phyloP scores from a whole-genome alignment of 139 green algal genomes.

The Diplosphaera chodatii region DNA sequence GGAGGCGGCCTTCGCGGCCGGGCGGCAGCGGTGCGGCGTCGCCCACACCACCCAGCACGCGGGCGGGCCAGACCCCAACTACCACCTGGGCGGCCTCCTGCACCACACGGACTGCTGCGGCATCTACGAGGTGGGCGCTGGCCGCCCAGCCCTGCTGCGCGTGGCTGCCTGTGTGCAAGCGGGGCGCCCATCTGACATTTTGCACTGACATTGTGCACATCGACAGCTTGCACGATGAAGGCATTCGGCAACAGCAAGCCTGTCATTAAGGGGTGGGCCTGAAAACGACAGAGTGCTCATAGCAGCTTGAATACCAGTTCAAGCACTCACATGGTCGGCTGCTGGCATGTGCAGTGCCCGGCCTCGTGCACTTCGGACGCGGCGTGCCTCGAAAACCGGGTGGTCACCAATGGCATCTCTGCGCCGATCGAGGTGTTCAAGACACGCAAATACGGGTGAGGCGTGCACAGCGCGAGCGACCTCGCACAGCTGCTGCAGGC shows the following conservation, averaged over 20 bases:
- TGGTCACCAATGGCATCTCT: slow-evolving; percentile 32
- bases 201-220: neutral
- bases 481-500: too few relatives aligned
- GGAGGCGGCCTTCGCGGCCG: neutral
- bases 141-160: neutral
- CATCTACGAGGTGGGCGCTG: slow-evolving; percentile 23
- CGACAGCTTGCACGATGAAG: too few relatives aligned
- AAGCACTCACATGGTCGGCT: neutral
- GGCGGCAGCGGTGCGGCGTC: slow-evolving; percentile 13
- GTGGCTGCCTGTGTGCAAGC: neutral
- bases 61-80: too few relatives aligned
- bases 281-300: too few relatives aligned
- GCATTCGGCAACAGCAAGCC: too few relatives aligned
- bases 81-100: slow-evolving; percentile 18
- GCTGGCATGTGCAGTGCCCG: slow-evolving; percentile 13
- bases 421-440: slow-evolving; percentile 64
- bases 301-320: neutral
- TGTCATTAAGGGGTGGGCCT: too few relatives aligned
- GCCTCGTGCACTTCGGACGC: neutral
- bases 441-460: slow-evolving; percentile 39
- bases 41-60: too few relatives aligned
- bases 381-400: slow-evolving; percentile 26
- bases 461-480: too few relatives aligned
- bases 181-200: neutral
- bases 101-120: slow-evolving; percentile 24